Base-by-base conservation (phyloP, 352 stramenopile species). In the Paralagenidium karlingii region DNA sequence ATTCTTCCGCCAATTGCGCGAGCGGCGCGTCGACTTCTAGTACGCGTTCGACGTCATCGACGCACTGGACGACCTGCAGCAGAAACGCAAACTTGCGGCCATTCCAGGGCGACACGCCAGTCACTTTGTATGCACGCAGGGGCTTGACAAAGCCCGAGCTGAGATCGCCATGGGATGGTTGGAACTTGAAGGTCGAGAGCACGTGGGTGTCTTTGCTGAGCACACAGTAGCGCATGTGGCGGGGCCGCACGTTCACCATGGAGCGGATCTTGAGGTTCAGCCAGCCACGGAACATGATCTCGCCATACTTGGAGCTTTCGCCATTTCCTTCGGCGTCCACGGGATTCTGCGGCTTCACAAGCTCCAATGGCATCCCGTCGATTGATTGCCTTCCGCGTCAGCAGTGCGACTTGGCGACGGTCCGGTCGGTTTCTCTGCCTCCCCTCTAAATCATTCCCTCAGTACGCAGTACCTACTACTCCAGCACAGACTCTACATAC, bases 101-200 rank as follows among this genome's bases (percentile, higher is more conserved):
- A 40, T 81, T 68, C 69, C 69, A 87, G 3, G 68, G 68, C 16
- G 69, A 65, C 36, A 87, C 73, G 3, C 70, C 70, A 11, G 82
- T 51, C 24, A 82, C 68, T 24, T 78, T 79, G 44, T 84, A 87
- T 22, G 49, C 61, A 3, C 65, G 65, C 24, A 87, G 43, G n/a
- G 73, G 69, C 44, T 77, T 68, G 29, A 80, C 62, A 10, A 59
- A 45, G n/a, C 56, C 55, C 2, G 61, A 67, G 43, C 65, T 55
- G 8, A 87, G 47, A 38, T 90, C 73, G 33, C 63, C 64, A 11
- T 65, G 60, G 28, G 70, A 86, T 27, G 76, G 76, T 58, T 90
- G 76, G 51, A 90, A 87, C 57, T 87, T 87, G 61, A 87, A 90
- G 27, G 76, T 90, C 42, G 64, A 75, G 26, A 90, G 62, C 50